Evolutionary conservation across 805 yeast species (phyloP).

Genomic region (Metschnikowia colocasiae): DNA sequence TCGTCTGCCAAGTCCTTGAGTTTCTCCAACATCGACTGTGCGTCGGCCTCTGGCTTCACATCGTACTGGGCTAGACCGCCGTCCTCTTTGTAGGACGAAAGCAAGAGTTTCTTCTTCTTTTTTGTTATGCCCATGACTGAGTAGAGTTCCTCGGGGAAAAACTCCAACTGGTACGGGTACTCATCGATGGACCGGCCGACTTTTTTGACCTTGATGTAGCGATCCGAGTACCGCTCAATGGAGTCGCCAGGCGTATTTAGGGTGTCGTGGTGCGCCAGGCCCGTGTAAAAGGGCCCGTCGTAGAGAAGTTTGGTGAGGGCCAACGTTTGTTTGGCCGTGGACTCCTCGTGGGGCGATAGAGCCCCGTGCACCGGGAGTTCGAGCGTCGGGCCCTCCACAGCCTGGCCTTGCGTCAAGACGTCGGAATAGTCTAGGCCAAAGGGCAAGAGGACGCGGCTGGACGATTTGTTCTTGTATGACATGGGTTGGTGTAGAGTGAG

Average conservation of each 20-base stretch:
- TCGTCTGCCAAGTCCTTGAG: slow-evolving; percentile 42
- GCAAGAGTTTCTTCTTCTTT: slow-evolving; percentile 48
- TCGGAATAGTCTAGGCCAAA: slow-evolving; percentile 71
- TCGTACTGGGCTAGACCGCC: slow-evolving; percentile 38
- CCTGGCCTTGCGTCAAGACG: slow-evolving; percentile 36
- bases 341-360: slow-evolving; percentile 47
- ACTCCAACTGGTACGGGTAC: slow-evolving; percentile 66
- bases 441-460: slow-evolving; percentile 52
- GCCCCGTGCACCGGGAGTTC: slow-evolving; percentile 66
- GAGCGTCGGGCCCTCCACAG: slow-evolving; percentile 41
- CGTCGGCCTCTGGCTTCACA: slow-evolving; percentile 24
- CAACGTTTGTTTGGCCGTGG: slow-evolving; percentile 52
- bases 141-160: slow-evolving; percentile 77
- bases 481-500: slow-evolving; percentile 24
- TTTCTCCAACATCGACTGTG: slow-evolving; percentile 40
- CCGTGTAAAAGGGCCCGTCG: slow-evolving; percentile 68
- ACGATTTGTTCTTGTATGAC: slow-evolving; percentile 54
- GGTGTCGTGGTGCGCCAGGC: slow-evolving; percentile 38
- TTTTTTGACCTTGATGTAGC: slow-evolving; percentile 65
- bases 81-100: slow-evolving; percentile 36
- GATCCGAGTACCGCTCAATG: slow-evolving; percentile 77
- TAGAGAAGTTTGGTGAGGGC: slow-evolving; percentile 50
- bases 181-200: slow-evolving; percentile 71
- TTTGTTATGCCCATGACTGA: slow-evolving; percentile 63
- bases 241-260: slow-evolving; percentile 49